These are phyloP conservation scores for Saccharomyces eubayanus DNA, from an alignment of 805 yeast species.

Conservation along the genomic window DNA sequence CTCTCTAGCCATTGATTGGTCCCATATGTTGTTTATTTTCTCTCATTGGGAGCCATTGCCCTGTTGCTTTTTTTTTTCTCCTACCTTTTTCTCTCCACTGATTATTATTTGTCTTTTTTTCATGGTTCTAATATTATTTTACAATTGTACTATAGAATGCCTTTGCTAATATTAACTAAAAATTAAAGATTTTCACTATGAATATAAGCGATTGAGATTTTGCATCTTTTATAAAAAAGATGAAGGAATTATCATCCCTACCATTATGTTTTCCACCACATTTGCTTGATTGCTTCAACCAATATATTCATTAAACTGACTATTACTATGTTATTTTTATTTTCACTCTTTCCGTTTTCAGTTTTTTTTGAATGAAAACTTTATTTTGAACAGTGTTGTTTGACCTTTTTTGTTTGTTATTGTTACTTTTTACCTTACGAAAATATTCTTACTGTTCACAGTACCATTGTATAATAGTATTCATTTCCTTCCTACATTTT, in stretches of 20 bases:
- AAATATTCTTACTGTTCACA: conserved; percentile 4
- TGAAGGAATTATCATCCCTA: not conserved
- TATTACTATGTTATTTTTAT: not conserved
- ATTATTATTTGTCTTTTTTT: not conserved
- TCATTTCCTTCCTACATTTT: not conserved
- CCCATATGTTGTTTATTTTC: conserved; percentile 3
- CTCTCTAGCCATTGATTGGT: not conserved
- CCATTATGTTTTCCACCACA: not conserved
- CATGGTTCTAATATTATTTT: conserved; percentile 10
- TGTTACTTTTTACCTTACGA: conserved; percentile 2
- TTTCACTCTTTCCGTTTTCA: not conserved
- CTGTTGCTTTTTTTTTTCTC: conserved; percentile 5
- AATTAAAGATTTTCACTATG: not conserved
- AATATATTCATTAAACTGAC: not conserved
- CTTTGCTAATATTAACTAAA: not conserved
- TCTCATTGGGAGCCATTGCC: conserved; percentile 4
- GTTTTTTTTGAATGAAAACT: not conserved
- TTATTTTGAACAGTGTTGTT: not conserved
- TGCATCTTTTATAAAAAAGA: not conserved
- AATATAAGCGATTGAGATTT: not conserved
- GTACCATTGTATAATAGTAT: conserved; percentile 9
- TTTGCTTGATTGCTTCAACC: not conserved
- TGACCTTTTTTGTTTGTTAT: conserved; percentile 6
- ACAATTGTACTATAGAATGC: conserved; percentile 23
- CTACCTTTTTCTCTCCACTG: not conserved